A percentile compares a stretch with the other conserved stretches of the same genome.
Conservation (phyloP, 1,284 basidiomycete genomes). For the Rhizoctonia solani region DNA sequence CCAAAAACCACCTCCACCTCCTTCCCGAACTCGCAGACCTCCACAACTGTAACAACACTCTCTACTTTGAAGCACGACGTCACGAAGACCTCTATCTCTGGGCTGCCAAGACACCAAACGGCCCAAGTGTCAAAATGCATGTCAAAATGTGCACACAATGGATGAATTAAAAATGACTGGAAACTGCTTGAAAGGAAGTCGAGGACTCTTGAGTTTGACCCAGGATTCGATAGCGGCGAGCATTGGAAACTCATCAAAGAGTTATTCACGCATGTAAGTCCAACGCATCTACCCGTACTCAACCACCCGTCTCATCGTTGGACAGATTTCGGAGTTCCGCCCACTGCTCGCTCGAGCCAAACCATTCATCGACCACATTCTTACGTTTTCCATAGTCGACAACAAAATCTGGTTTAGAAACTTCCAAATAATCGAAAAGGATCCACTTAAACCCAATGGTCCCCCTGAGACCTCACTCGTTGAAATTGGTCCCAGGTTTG, state of each 20-base stretch:
- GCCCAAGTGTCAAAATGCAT: constrained; percentile 95
- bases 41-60: constrained; percentile 96
- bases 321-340: constrained; percentile 94
- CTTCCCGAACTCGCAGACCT: constrained; percentile 97
- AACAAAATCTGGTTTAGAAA: constrained; percentile 99
- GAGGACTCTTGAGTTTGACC: constrained; percentile 91
- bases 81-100: constrained; percentile 97
- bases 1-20: constrained; percentile 92
- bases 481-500: constrained; percentile 97
- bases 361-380: constrained; percentile 97
- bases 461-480: constrained; percentile 68
- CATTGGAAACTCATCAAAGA: constrained; percentile 93
- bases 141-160: constrained; percentile 99
- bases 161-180: constrained; percentile 99
- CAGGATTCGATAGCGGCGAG: constrained; percentile 85
- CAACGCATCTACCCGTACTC: neutral
- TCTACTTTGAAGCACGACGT: constrained; percentile 96
- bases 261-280: constrained; percentile 90
- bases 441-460: constrained; percentile 58
- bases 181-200: constrained; percentile 95
- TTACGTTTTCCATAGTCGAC: constrained; percentile 95
- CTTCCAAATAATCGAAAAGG: constrained; percentile 77
- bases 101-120: constrained; percentile 97
- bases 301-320: neutral
- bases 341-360: constrained; percentile 87